Base-by-base conservation (phyloP, 495 filamentous ascomycete genomes). In the Xylaria nigripes region DNA sequence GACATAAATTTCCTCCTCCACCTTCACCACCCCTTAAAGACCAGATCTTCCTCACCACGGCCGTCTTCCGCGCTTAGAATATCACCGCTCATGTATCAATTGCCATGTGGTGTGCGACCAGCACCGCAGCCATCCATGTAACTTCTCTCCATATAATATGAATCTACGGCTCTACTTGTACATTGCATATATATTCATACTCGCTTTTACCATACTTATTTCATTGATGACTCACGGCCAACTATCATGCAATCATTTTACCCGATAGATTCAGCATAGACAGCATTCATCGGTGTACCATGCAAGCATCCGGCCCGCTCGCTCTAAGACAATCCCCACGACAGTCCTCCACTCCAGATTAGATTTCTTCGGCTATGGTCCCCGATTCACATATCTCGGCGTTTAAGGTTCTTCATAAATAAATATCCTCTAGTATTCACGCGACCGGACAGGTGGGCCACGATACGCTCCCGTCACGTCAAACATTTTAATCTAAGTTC, bases 1-100 rank as follows among this genome's bases (percentile, higher is more conserved):
- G 53, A 32, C 62, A 62, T 7, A 43, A 43, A 10, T 63, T 62
- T 18, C 62, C 65, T n/a, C 58, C 60, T 25, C 58, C 60, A 6
- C 65, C 61, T 7, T 54, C 50, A 34, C 65, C 63, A 24, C 65
- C 65, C 22, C 52, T 58, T 43, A 68, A 68, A 54, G 63, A 60
- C 45, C 60, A 58, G 4, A 18, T 75, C 13, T 72, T 73, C 42
- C 67, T 77, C 23, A 74, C 72, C 25, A 65, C 63, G 48, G 72
- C 74, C 29, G 72, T 77, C 16, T 77, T 75, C 61, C 64, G 65
- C n/a, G 63, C 68, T 3, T 44, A 57, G 8, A 52, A 54, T 38
- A 48, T 48, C 16, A 34, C 24, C 19, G 27, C 45, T 25, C 36
- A 44, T 21, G 53, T 45, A 21, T 56, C 44, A 45, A 10, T 13